These are phyloP conservation scores for Colletotrichum australisinense DNA, from an alignment of 2,329 filamentous ascomycete species.

Conservation along the genomic window DNA sequence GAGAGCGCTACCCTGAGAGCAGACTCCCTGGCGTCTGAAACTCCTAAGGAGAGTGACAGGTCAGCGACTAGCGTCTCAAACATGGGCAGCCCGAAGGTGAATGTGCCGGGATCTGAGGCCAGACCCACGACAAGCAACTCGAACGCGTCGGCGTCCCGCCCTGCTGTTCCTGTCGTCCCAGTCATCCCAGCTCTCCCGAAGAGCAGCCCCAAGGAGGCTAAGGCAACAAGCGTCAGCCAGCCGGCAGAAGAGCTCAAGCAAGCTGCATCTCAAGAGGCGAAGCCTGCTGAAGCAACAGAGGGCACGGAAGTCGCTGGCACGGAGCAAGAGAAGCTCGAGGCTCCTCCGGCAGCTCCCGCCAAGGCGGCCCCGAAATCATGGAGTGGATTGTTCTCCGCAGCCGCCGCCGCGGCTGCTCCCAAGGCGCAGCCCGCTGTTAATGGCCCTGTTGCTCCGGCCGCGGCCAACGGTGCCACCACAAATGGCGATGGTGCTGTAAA, in stretches of 20 bases:
- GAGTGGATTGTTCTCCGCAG: slow-evolving; percentile 52
- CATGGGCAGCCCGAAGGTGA: slow-evolving; percentile 16
- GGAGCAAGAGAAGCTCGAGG: slow-evolving; percentile 10
- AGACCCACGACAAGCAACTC: slow-evolving; percentile 33
- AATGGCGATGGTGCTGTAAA: slow-evolving; percentile 32
- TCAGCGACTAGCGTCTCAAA: slow-evolving; percentile 14
- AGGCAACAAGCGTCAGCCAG: slow-evolving; percentile 24
- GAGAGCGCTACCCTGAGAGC: slow-evolving; percentile 17
- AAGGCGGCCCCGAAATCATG: slow-evolving; percentile 50
- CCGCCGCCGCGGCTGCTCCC: slow-evolving; percentile 30
- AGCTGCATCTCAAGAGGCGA: slow-evolving; percentile 37
- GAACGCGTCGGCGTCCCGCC: slow-evolving; percentile 39
- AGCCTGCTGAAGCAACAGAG: slow-evolving; percentile 38
- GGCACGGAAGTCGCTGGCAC: slow-evolving; percentile 30
- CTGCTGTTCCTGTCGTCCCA: slow-evolving; percentile 55
- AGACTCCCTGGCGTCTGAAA: slow-evolving; percentile 15
- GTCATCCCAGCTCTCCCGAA: slow-evolving; percentile 61
- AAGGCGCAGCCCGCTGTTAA: slow-evolving; percentile 39
- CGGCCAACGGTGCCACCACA: slow-evolving; percentile 34
- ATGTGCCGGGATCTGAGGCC: slow-evolving; percentile 38
- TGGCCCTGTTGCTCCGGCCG: slow-evolving; percentile 21
- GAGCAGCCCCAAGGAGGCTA: slow-evolving; percentile 43
- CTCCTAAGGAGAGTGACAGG: slow-evolving; percentile 17
- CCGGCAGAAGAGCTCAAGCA: slow-evolving; percentile 19
- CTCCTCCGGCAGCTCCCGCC: slow-evolving; percentile 39